These are phyloP conservation scores for Dillenia turbinata DNA, from an alignment of 164 flowering plant species.

Conservation along the genomic window DNA sequence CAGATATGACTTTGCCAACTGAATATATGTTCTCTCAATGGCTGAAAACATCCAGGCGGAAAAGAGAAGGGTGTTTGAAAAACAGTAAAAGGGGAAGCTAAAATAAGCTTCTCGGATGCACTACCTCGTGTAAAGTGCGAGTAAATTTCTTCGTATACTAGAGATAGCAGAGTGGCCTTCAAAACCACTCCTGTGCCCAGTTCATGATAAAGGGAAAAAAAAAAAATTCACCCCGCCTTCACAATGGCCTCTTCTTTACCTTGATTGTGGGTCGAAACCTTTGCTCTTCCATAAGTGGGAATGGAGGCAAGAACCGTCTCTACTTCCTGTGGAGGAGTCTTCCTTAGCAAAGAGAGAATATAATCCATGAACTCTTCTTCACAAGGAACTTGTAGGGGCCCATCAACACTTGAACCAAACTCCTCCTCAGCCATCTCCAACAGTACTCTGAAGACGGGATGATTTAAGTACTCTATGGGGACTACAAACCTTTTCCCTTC, in stretches of 20 bases:
- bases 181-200: too few species aligned
- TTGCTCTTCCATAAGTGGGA: conserved; percentile 9
- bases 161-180: too few species aligned
- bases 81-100: too few species aligned
- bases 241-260: not conserved
- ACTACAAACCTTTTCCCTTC: conserved; percentile 42
- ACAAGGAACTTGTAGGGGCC: conserved; percentile 41
- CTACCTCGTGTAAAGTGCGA: too few species aligned
- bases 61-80: too few species aligned
- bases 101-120: too few species aligned
- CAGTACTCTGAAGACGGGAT: conserved; percentile 38
- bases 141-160: too few species aligned
- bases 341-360: conserved; percentile 28
- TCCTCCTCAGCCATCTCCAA: conserved; percentile 51
- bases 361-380: conserved; percentile 38
- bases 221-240: not conserved
- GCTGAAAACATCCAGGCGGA: too few species aligned
- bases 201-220: too few species aligned
- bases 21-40: too few species aligned
- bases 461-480: conserved; percentile 32
- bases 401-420: conserved; percentile 29
- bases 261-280: conserved; percentile 6
- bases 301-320: conserved; percentile 22
- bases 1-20: too few species aligned
- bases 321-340: conserved; percentile 18